Base-by-base conservation (phyloP, 768 basidiomycete species). In the Cystobasidium onofrii region DNA sequence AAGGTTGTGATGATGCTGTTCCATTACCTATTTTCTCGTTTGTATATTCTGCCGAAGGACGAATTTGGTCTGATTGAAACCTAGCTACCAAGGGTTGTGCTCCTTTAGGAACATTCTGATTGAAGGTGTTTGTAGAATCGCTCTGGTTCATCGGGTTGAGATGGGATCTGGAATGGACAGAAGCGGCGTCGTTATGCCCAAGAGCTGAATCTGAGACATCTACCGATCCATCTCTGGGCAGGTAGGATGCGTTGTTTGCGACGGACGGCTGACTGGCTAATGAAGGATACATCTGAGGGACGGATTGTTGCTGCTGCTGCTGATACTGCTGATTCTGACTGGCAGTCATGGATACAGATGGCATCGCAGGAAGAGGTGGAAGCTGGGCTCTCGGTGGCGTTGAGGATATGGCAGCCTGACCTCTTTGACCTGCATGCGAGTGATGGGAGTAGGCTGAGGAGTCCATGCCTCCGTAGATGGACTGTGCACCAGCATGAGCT, bases 401-500 rank as follows among this genome's bases (percentile, higher is more conserved):
- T 29, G 57, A 27, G 6, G 33, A 27, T 54, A n/a, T 29, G 2
- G 29, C 3, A 29, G 29, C 57, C 2, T 4, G 29, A 13, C 57
- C 57, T 60, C 57, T 34, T 13, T 27, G 33, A 27, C 29, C 57
- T 60, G 57, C 25, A 29, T 34, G 57, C 20, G 25, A 34, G 12
- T 34, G 25, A 29, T 60, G 57, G 57, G 57, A 60, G 27, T 60
- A 60, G 25, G 57, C 3, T 4, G 57, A 60, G 6, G 25, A 29
- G 57, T 60, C 57, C 6, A 60, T 60, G 57, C 57, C 57, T 6
- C 57, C 57, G 25, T 60, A 60, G 57, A 60, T 13, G 33, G 57
- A 60, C 12, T 60, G 57, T 17, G 23, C 57, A 23, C 33, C 29
- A 60, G 57, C 25, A 27, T 27, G 33, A 60, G 57, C 29, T 7